Percentiles rank a stretch among this genome's conserved stretches.
Evolutionary conservation across 75 land plant species (phyloP).

Genomic region (Pinus albicaulis): DNA sequence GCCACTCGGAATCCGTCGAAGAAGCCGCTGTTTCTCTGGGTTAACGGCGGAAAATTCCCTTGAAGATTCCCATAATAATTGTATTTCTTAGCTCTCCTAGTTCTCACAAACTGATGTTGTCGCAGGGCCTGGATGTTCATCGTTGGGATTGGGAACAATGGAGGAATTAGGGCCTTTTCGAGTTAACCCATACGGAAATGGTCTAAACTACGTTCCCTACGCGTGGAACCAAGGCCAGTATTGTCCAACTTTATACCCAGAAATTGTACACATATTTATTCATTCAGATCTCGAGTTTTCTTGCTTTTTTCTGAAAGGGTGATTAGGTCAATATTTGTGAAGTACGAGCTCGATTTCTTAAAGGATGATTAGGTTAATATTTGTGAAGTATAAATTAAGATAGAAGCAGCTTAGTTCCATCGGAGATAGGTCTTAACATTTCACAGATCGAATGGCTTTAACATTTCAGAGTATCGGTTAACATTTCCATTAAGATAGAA

Average conservation of each 20-base stretch:
- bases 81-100: not conserved
- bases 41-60: constrained; percentile 44
- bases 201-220: constrained; percentile 50
- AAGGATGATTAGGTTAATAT: too few relatives aligned
- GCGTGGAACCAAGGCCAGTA: constrained; percentile 66
- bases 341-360: too few relatives aligned
- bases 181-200: constrained; percentile 51
- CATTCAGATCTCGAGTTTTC: too few relatives aligned
- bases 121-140: constrained; percentile 96
- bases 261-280: not conserved
- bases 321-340: too few relatives aligned
- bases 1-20: constrained; percentile 25
- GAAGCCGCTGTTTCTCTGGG: constrained; percentile 49
- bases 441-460: too few relatives aligned
- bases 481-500: too few relatives aligned
- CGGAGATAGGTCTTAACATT: too few relatives aligned
- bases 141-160: constrained; percentile 77
- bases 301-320: too few relatives aligned
- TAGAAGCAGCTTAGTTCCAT: too few relatives aligned
- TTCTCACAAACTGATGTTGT: not conserved
- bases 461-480: too few relatives aligned
- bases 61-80: not conserved
- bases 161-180: constrained; percentile 84
- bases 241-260: not conserved
- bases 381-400: too few relatives aligned